Evolutionary conservation across 2,329 filamentous ascomycete species (phyloP), one percentile per base, ranked within the genome.

Genomic region (Gyromitra esculenta): DNA sequence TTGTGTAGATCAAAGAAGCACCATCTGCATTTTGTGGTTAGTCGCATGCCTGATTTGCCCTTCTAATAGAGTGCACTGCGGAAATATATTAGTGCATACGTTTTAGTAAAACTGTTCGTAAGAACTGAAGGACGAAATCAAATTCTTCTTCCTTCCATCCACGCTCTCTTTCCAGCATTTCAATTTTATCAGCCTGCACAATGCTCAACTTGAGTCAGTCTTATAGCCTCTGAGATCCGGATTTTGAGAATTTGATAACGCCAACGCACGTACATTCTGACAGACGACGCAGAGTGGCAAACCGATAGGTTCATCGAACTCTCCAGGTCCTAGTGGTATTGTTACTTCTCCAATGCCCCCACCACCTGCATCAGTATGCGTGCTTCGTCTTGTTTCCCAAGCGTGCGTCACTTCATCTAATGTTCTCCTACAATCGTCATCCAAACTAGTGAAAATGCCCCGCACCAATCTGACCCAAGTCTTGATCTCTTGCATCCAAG

Each of bases 131-230:
- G 56, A 99, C 92, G 80, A 96, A 94, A 83, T 99, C 96, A 81
- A 99, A 99, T 81, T 97, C 92, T 80, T 96, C 93, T 84, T 99
- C 96, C 84, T 94, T 95, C 94, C 95, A 99, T 13, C 91, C 90
- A 75, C 94, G 90, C 65, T 93, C 94, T 83, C 92, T 93, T 84
- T 98, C 96, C 74, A 99, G 84, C 50, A 89, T 88, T 82, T 98
- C 94, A 83, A 98, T 97, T 83, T 92, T 94, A 84, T 97, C 93
- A 13, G 93, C 89, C 91, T 93, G 79, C 6, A 18, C 25, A 39
- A 48, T 39, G 3, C 65, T 18, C 18, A 25, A 9, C 25, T 43
- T 13, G 52, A 4, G 52, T 66, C 35, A 64, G 60, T 25, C 75
- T 25, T 41, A 59, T 37, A 62, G 25, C 39, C 39, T 21, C 9